Conservation (phyloP, 208 protist genomes). For the Leishmania braziliensis region DNA sequence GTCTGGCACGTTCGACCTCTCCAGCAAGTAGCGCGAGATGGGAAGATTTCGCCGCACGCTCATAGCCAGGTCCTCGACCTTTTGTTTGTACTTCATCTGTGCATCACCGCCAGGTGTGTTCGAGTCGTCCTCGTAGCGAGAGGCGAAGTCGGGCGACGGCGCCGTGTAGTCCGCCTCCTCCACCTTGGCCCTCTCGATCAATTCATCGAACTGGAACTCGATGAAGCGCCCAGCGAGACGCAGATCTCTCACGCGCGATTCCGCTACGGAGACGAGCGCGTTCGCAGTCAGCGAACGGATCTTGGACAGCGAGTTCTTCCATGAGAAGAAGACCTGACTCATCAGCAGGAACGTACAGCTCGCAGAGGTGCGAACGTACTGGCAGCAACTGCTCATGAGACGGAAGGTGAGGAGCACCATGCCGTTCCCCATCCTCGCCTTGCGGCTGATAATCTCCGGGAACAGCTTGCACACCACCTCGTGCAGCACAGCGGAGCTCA, state of each 20-base stretch:
- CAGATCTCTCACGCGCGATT: constrained; percentile 78
- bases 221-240: constrained; percentile 84
- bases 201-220: constrained; percentile 80
- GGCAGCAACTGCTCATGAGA: constrained; percentile 87
- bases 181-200: constrained; percentile 61
- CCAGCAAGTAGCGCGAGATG: constrained; percentile 64
- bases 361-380: constrained; percentile 71
- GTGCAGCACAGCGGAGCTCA: constrained; percentile 69
- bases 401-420: constrained; percentile 82
- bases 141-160: constrained; percentile 45
- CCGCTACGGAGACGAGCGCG: constrained; percentile 80
- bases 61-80: constrained; percentile 48
- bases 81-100: constrained; percentile 60
- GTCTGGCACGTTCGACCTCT: constrained; percentile 35
- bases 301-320: constrained; percentile 72
- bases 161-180: constrained; percentile 54
- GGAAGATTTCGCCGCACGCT: constrained; percentile 66
- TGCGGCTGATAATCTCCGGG: constrained; percentile 80
- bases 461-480: constrained; percentile 75
- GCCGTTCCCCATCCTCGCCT: constrained; percentile 73
- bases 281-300: constrained; percentile 81
- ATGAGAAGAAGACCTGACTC: constrained; percentile 76
- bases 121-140: constrained; percentile 67
- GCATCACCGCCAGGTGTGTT: constrained; percentile 57
- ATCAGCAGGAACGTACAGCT: constrained; percentile 74